Evolutionary conservation across 2,329 filamentous ascomycete species (phyloP).

Genomic region (Aureobasidium leucospermi): DNA sequence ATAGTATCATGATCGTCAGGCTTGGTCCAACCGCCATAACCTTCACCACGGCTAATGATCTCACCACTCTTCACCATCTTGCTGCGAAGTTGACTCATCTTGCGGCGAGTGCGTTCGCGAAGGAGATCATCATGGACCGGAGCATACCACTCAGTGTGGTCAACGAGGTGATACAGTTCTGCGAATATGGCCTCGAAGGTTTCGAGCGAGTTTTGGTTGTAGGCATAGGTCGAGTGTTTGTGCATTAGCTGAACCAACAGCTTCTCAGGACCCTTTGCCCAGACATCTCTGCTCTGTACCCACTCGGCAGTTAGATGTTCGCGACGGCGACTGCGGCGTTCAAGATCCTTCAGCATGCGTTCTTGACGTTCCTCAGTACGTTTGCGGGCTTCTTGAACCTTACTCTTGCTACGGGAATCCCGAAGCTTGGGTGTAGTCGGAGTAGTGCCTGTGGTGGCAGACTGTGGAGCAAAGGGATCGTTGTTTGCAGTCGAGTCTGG

Average conservation of each 20-base stretch:
- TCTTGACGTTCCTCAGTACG: slow-evolving; percentile 30
- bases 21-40: slow-evolving; percentile 27
- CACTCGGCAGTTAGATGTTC: slow-evolving; percentile 32
- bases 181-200: slow-evolving; percentile 29
- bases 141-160: slow-evolving; percentile 28
- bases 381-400: slow-evolving; percentile 30
- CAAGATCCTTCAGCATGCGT: slow-evolving; percentile 30
- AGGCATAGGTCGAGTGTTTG: slow-evolving; percentile 28
- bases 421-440: slow-evolving; percentile 18
- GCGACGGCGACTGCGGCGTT: slow-evolving; percentile 28
- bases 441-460: background rate
- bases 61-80: slow-evolving; percentile 34
- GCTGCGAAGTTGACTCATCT: slow-evolving; percentile 31
- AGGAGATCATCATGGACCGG: slow-evolving; percentile 29
- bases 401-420: slow-evolving; percentile 31
- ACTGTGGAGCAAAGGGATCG: slow-evolving; percentile 5
- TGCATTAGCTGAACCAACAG: slow-evolving; percentile 31
- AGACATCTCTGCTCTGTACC: slow-evolving; percentile 32
- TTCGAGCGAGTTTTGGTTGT: slow-evolving; percentile 24
- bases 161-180: slow-evolving; percentile 29
- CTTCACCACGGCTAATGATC: slow-evolving; percentile 26
- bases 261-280: slow-evolving; percentile 29
- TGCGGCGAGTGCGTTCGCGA: slow-evolving; percentile 31
- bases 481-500: slow-evolving; percentile 4
- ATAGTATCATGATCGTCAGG: slow-evolving; percentile 26